Percentiles rank a stretch among this genome's conserved stretches.
Evolutionary conservation across 2,329 filamentous ascomycete species (phyloP).

Genomic region (Fusarium chuoi): DNA sequence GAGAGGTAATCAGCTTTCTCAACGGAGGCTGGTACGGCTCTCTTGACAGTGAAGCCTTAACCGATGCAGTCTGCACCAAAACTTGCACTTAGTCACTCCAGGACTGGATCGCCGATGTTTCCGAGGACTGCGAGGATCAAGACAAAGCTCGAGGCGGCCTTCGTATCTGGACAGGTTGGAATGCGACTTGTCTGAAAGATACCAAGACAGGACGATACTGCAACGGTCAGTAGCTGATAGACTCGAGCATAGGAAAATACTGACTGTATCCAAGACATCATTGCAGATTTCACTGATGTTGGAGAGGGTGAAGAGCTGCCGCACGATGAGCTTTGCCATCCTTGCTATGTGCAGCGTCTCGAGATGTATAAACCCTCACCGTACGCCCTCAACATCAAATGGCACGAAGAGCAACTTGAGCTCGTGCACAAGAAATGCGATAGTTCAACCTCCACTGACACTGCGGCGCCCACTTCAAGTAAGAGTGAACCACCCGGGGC

Average conservation of each 20-base stretch:
- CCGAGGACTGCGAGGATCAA: neutral
- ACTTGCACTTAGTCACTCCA: neutral
- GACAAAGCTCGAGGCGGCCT: too few relatives aligned
- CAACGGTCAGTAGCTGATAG: neutral
- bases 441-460: neutral
- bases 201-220: conserved; percentile 1
- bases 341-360: neutral
- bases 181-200: conserved; percentile 1
- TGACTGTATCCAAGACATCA: neutral
- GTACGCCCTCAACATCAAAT: neutral
- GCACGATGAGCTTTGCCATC: neutral
- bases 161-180: neutral
- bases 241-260: neutral
- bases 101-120: neutral
- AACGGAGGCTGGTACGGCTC: neutral
- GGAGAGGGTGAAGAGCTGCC: accelerated
- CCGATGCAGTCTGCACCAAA: neutral
- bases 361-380: neutral
- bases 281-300: neutral
- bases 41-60: neutral
- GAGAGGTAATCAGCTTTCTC: neutral
- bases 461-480: neutral
- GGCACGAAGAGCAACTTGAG: neutral
- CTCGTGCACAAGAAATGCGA: neutral
- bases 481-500: accelerated